A percentile compares a stretch with the other conserved stretches of the same genome.
Conservation (phyloP, 2,329 filamentous ascomycete species). For the Chaetomium olivaceum region DNA sequence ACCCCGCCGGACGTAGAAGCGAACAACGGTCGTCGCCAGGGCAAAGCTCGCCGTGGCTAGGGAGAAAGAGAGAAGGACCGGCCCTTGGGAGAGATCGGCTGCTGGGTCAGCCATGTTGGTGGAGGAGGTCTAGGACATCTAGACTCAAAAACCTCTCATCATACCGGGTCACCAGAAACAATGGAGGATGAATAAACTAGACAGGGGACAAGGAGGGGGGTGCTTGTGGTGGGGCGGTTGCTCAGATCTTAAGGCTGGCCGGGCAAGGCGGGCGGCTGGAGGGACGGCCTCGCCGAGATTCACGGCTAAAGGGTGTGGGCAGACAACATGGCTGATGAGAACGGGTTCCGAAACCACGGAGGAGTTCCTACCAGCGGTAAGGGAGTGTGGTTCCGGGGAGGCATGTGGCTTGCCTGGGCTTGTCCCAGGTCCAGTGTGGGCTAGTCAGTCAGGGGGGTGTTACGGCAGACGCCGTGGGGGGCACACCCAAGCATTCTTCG, state of each 20-base stretch:
- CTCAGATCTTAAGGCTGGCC: slow-evolving; percentile 12
- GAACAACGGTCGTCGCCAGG: slow-evolving; percentile 39
- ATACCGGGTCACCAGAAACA: slow-evolving; percentile 10
- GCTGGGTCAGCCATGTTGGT: slow-evolving; percentile 30
- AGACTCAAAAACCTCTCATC: slow-evolving; percentile 21
- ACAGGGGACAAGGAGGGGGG: background rate
- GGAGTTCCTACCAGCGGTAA: slow-evolving; percentile 29
- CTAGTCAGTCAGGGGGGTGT: background rate
- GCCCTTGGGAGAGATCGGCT: slow-evolving; percentile 38
- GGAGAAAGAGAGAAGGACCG: slow-evolving; percentile 42
- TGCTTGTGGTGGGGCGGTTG: background rate
- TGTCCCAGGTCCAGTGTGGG: background rate
- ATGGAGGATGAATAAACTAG: slow-evolving; percentile 10
- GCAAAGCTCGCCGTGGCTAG: slow-evolving; percentile 38
- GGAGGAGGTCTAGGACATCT: slow-evolving; percentile 22
- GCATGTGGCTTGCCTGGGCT: background rate
- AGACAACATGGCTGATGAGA: slow-evolving; percentile 23
- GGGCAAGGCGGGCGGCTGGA: slow-evolving; percentile 1
- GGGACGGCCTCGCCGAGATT: slow-evolving; percentile 13
- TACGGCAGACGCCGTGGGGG: background rate
- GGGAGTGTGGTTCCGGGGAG: slow-evolving; percentile 28
- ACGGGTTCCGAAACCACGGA: slow-evolving; percentile 31
- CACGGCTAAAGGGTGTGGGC: slow-evolving; percentile 24
- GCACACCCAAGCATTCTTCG: background rate
- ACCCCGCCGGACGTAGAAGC: slow-evolving; percentile 37